phyloP scores from a whole-genome alignment of 2,329 filamentous ascomycete species.

The Penicillium sp. region DNA sequence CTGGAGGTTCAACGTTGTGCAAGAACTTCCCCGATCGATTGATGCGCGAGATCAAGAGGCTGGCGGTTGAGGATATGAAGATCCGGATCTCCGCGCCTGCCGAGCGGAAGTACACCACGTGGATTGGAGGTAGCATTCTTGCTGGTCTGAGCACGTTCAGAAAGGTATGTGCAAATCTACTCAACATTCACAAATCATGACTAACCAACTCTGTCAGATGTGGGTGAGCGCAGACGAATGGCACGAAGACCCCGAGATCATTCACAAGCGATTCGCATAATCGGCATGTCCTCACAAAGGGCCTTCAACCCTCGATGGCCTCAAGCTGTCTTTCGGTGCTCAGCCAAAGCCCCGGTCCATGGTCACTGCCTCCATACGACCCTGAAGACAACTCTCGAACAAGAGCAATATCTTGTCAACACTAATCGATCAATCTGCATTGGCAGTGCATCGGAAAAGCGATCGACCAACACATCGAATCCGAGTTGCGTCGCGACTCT shows the following conservation, averaged over 20 bases:
- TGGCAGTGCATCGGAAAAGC: conserved; percentile 7
- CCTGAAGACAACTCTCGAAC: background rate
- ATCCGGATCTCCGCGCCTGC: conserved; percentile 99
- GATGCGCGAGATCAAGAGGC: conserved; percentile 84
- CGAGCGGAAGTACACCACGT: conserved; percentile 97
- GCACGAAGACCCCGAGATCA: conserved; percentile 99
- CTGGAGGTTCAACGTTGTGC: conserved; percentile 91
- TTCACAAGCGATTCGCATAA: conserved; percentile 95
- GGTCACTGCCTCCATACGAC: background rate
- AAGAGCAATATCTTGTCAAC: conserved; percentile 3
- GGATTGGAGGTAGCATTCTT: conserved; percentile 97
- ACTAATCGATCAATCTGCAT: conserved; percentile 4
- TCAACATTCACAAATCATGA: background rate
- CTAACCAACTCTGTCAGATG: conserved; percentile 65
- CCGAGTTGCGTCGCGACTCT: conserved; percentile 27
- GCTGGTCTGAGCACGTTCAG: conserved; percentile 96
- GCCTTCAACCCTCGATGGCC: background rate
- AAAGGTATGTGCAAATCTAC: conserved; percentile 66
- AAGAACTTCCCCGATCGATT: conserved; percentile 95
- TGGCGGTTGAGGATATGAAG: conserved; percentile 98
- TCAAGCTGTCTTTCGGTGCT: background rate
- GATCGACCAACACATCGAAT: conserved; percentile 16
- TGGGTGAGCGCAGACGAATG: conserved; percentile 99
- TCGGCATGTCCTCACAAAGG: background rate
- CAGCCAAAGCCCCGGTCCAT: background rate